Evolutionary conservation across 371 early-diverging fungal genomes (phyloP).

Genomic region (Mortierella polycephala): DNA sequence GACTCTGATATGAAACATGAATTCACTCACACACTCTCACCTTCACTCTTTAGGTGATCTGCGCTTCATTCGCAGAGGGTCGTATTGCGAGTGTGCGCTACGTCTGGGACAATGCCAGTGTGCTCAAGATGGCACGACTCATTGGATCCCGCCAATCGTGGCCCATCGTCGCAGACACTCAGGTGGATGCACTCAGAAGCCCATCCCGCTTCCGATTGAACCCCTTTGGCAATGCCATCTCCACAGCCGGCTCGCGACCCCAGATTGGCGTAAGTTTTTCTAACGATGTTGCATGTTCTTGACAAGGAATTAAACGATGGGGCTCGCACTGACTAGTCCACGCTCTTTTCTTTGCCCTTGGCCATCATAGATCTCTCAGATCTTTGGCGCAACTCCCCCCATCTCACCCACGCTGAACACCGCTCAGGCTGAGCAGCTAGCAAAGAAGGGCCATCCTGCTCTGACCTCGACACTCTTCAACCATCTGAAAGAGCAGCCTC

Average conservation of each 20-base stretch:
- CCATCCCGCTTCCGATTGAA: constrained; percentile 49
- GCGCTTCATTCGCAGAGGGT: constrained; percentile 34
- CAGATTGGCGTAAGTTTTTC: constrained; percentile 27
- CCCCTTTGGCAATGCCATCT: constrained; percentile 39
- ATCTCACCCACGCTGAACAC: constrained; percentile 23
- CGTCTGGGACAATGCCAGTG: constrained; percentile 51
- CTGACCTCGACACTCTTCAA: constrained; percentile 38
- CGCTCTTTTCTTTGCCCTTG: background rate
- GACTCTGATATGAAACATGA: too few relatives aligned
- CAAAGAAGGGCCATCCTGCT: constrained; percentile 43
- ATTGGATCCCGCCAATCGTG: constrained; percentile 49
- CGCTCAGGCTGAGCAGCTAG: background rate
- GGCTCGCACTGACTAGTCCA: background rate
- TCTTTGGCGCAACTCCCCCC: constrained; percentile 22
- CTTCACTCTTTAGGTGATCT: constrained; percentile 26
- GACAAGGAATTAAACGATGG: background rate
- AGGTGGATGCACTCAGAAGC: constrained; percentile 38
- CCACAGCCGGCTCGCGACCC: constrained; percentile 18
- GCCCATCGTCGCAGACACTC: constrained; percentile 50
- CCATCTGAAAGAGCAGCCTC: constrained; percentile 28
- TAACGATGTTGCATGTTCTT: too few relatives aligned
- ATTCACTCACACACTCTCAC: too few relatives aligned
- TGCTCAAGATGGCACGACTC: constrained; percentile 50
- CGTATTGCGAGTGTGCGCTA: constrained; percentile 51
- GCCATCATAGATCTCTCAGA: constrained; percentile 36